These are phyloP conservation scores for Fraxinus latifolia DNA, from an alignment of 305 asterid species.

Conservation along the genomic window DNA sequence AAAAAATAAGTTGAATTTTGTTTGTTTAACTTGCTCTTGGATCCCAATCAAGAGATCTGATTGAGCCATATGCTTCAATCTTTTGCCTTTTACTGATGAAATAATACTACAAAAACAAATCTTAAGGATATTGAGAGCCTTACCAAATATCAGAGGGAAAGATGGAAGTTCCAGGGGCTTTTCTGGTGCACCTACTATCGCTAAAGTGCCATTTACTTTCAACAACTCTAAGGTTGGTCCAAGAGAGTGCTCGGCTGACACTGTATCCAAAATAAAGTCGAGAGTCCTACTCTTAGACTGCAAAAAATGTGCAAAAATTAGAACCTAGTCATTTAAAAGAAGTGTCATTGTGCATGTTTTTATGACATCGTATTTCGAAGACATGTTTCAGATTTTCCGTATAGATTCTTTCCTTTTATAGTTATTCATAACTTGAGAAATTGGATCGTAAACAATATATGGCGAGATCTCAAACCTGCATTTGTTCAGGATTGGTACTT, in stretches of 20 bases:
- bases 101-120: background rate
- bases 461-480: conserved; percentile 43
- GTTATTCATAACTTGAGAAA: background rate
- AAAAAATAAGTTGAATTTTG: background rate
- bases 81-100: background rate
- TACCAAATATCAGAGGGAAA: conserved; percentile 66
- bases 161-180: conserved; percentile 73
- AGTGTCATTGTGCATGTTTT: background rate
- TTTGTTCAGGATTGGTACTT: conserved; percentile 54
- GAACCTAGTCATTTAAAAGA: background rate
- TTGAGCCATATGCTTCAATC: background rate
- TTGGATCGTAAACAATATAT: background rate
- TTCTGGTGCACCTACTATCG: conserved; percentile 69
- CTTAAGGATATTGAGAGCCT: background rate
- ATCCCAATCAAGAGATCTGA: background rate
- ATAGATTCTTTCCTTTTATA: background rate
- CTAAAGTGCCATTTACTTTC: conserved; percentile 64
- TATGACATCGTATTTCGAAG: background rate
- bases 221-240: conserved; percentile 59
- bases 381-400: background rate
- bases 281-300: conserved; percentile 59
- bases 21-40: background rate
- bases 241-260: conserved; percentile 63
- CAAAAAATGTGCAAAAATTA: background rate
- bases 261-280: conserved; percentile 62